Base-by-base conservation (phyloP, 1,139 yeast genomes). In the Barnettozyma hawaiiensis region DNA sequence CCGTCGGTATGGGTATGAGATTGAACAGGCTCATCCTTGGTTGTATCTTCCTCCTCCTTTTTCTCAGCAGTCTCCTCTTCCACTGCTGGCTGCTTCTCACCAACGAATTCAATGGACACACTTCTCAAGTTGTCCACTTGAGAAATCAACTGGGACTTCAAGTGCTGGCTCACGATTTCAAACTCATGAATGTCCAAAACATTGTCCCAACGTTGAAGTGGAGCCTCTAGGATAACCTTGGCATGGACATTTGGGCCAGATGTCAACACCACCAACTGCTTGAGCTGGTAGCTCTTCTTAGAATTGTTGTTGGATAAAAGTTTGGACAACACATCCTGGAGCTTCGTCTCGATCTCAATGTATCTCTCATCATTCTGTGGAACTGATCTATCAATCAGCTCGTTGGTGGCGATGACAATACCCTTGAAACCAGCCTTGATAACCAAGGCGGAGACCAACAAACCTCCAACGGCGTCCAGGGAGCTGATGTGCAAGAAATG, bases 401-500 rank as follows among this genome's bases (percentile, higher is more conserved):
- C 97, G 47, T 73, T 70, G 55, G 83, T 73, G 0, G 97, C 79
- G 28, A 74, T 71, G 48, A 70, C 70, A 55, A 85, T 77, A 29
- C 96, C 87, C 9, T 75, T 75, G 66, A 78, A 75, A 20, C 97
- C 97, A 5, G 97, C 97, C 50, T 75, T 80, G 48, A 89, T 78
- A 48, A 92, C 84, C 52, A 92, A 70, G 3, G 73, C 70, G 0
- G 97, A 86, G 7, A 92, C 97, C 7, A 87, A 61, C 23, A 90
- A 63, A 0, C 97, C 98, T 46, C 97, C 98, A 42, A 87, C 73
- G 3, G 97, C 81, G 60, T 92, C 98, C 43, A 92, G 67, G 83
- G 97, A 87, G 32, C 78, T 80, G 36, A 87, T 73, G 49, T 81
- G 76, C 49, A 87, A 75, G 48, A 86, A 66, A 50, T 84, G 81